Conservation (phyloP, 257 asterid genomes). For the Scutellaria baicalensis region DNA sequence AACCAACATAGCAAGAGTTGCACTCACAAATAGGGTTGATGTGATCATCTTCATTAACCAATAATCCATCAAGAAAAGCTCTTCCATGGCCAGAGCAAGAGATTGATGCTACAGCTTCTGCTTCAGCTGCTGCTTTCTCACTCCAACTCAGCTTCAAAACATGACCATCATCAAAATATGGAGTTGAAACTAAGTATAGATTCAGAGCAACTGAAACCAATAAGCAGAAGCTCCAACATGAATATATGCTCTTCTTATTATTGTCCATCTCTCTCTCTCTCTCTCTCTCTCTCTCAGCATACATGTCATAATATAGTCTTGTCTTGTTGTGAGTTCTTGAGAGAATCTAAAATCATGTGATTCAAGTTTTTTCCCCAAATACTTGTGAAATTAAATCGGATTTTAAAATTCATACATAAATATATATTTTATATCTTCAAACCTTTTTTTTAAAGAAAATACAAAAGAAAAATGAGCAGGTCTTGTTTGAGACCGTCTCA, state of each 20-base stretch:
- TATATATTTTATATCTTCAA: too few relatives aligned
- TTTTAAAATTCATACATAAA: too few relatives aligned
- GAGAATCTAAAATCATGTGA: too few relatives aligned
- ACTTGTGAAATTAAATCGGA: too few relatives aligned
- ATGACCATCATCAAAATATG: slow-evolving; percentile 16
- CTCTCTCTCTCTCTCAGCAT: not conserved
- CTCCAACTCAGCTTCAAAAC: slow-evolving; percentile 46
- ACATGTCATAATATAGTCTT: too few relatives aligned
- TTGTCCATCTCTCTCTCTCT: slow-evolving; percentile 4
- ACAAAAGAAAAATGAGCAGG: too few relatives aligned
- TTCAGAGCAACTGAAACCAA: slow-evolving; percentile 30
- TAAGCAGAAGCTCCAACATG: slow-evolving; percentile 14
- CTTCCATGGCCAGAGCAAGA: slow-evolving; percentile 64
- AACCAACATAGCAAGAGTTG: slow-evolving; percentile 46
- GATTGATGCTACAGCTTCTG: slow-evolving; percentile 45
- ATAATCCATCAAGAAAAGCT: slow-evolving; percentile 52
- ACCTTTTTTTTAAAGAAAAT: too few relatives aligned
- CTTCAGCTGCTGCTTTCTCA: slow-evolving; percentile 49
- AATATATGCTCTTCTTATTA: not conserved
- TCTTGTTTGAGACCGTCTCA: too few relatives aligned
- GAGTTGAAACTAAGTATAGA: slow-evolving; percentile 11
- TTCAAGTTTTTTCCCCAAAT: too few relatives aligned
- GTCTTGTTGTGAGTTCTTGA: too few relatives aligned
- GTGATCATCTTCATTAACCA: slow-evolving; percentile 10
- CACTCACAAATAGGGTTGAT: slow-evolving; percentile 67